Evolutionary conservation across 2,329 filamentous ascomycete genomes (phyloP), one percentile per base, ranked within the genome.

Genomic region (Sphaceloma murrayae): DNA sequence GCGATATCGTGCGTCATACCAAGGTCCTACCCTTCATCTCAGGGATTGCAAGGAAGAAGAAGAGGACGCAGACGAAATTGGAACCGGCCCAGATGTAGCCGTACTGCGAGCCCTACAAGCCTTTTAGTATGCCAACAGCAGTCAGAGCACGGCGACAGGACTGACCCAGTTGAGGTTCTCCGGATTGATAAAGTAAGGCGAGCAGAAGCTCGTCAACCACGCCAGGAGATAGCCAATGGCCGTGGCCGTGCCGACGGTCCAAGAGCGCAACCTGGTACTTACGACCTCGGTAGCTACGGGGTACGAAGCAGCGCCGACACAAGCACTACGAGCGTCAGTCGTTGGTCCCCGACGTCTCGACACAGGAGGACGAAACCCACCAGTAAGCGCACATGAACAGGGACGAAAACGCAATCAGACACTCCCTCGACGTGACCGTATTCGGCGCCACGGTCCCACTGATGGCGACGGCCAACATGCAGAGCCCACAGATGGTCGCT

Each of bases 171-270:
- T 68, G 26, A 77, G 55, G 1, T 66, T 56, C 10, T 60, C 55
- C 0, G 69, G 67, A 49, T 76, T 75, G 56, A 77, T 76, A 50
- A 76, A 77, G 51, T 75, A 75, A 0, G 72, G 73, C 2, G 72
- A 71, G 0, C 73, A 75, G 50, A 76, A 77, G 0, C 70, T 73
- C 0, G 70, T 69, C 4, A 72, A 61, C 72, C 72, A 75, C 50
- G 73, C 73, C 1, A 68, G 66, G 10, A 74, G 59, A 54, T 76
- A 76, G 0, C 69, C 72, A 14, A 73, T 57, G 3, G 69, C 67
- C 0, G 71, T 68, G 1, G 73, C 72, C 1, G 61, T 54, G 21
- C 73, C 73, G 43, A 77, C 75, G 0, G 73, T 76, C 50, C 75
- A 70, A 0, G 67, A 70, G 10, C 73, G 68, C 5, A 76, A 62